These are phyloP conservation scores for Ensete glaucum DNA, from an alignment of 176 grass and related monocot species.

Conservation along the genomic window DNA sequence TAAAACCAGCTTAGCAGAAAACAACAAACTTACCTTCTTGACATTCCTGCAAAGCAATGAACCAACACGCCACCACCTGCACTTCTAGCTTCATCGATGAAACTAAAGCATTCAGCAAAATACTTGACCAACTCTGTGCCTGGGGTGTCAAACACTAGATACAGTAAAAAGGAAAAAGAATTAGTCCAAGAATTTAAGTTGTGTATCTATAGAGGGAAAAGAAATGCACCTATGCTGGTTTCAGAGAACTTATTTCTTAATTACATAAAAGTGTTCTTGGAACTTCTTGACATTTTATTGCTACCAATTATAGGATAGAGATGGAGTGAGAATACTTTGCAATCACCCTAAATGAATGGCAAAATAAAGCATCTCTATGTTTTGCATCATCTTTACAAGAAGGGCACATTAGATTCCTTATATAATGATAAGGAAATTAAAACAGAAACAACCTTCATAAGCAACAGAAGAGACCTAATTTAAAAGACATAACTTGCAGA, in stretches of 20 bases:
- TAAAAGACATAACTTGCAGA: no score
- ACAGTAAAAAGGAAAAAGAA: neutral
- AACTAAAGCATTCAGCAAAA: constrained; percentile 73
- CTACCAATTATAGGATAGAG: no score
- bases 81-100: constrained; percentile 69
- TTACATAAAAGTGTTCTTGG: neutral
- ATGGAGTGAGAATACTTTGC: no score
- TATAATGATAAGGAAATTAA: no score
- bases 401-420: no score
- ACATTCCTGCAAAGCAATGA: constrained; percentile 95
- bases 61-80: constrained; percentile 60
- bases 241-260: neutral
- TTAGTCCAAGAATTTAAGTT: neutral
- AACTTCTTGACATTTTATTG: no score
- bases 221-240: neutral
- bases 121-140: constrained; percentile 47
- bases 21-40: constrained; percentile 55
- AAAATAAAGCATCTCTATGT: no score
- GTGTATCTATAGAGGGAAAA: neutral
- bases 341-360: no score
- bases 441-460: no score
- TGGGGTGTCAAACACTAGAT: constrained; percentile 64
- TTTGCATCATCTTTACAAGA: no score
- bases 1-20: neutral
- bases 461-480: no score